phyloP scores from a whole-genome alignment of 1,284 basidiomycete genomes.

The Moesziomyces antarcticus region DNA sequence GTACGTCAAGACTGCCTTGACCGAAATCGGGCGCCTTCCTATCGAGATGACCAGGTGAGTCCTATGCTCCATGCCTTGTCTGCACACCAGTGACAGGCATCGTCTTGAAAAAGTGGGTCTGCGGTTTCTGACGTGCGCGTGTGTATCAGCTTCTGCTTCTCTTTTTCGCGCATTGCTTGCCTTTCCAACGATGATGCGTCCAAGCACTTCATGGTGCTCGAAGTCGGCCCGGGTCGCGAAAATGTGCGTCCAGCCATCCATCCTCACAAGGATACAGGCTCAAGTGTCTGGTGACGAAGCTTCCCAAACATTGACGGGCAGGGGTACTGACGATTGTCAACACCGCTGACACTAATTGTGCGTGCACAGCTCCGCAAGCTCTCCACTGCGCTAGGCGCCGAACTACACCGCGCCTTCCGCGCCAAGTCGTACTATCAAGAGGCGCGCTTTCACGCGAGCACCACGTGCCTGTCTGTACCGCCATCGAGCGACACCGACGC shows the following conservation, averaged over 20 bases:
- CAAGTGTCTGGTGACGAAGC: no score
- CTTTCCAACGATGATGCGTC: conserved; percentile 41
- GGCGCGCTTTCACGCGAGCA: conserved; percentile 50
- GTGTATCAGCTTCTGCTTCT: conserved; percentile 23
- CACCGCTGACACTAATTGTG: no score
- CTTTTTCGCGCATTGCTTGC: conserved; percentile 36
- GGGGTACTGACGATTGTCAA: no score
- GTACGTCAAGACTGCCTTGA: conserved; percentile 22
- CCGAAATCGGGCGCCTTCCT: not conserved
- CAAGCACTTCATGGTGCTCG: conserved; percentile 44
- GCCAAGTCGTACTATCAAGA: conserved; percentile 48
- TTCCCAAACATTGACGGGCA: no score
- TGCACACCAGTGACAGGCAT: not conserved
- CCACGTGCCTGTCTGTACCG: conserved; percentile 6
- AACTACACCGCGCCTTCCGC: conserved; percentile 31
- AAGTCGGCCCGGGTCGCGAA: conserved; percentile 36
- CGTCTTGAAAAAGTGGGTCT: no score
- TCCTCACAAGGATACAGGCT: no score
- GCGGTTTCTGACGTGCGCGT: not conserved
- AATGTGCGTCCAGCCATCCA: conserved; percentile 14
- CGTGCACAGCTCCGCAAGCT: conserved; percentile 30
- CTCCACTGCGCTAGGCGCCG: conserved; percentile 14
- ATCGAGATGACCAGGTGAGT: no score
- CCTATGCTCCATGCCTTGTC: no score
- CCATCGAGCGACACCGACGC: not conserved